phyloP scores from a whole-genome alignment of 805 yeast species.

The Wickerhamiella lipophila region DNA sequence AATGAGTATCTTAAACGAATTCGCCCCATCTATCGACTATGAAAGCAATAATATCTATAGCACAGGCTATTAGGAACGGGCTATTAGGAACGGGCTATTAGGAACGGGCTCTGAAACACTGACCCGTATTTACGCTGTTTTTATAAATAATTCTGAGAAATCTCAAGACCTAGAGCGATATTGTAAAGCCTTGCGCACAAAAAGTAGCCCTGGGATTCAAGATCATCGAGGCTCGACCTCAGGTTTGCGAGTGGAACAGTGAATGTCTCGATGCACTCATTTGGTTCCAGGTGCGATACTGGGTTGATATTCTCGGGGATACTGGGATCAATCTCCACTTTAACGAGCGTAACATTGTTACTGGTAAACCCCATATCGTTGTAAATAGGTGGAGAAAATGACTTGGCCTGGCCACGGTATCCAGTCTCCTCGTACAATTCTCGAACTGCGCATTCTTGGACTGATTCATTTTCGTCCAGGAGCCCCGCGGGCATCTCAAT shows the following conservation, averaged over 20 bases:
- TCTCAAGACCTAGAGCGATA: conserved; percentile 63
- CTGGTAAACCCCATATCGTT: conserved; percentile 85
- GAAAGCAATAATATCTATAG: too few relatives aligned
- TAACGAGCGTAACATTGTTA: conserved; percentile 70
- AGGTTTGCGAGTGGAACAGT: conserved; percentile 45
- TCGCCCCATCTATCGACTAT: too few relatives aligned
- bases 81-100: too few relatives aligned
- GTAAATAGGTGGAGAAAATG: conserved; percentile 38
- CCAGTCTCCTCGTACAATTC: conserved; percentile 92
- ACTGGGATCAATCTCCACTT: conserved; percentile 59
- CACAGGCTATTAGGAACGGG: too few relatives aligned
- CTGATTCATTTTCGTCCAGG: conserved; percentile 67
- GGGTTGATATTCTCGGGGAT: conserved; percentile 58
- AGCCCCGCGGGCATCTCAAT: conserved; percentile 94
- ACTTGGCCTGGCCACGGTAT: conserved; percentile 52
- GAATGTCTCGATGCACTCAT: conserved; percentile 82
- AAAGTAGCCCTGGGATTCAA: conserved; percentile 53
- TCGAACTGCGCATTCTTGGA: conserved; percentile 69
- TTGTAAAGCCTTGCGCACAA: conserved; percentile 82
- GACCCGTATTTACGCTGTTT: too few relatives aligned
- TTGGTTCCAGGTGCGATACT: conserved; percentile 64
- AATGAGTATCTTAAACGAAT: too few relatives aligned
- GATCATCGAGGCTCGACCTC: conserved; percentile 38
- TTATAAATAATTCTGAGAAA: conserved; percentile 31
- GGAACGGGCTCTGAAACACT: too few relatives aligned